Evolutionary conservation across 805 yeast species (phyloP).

Genomic region (Metschnikowia gelsemii): DNA sequence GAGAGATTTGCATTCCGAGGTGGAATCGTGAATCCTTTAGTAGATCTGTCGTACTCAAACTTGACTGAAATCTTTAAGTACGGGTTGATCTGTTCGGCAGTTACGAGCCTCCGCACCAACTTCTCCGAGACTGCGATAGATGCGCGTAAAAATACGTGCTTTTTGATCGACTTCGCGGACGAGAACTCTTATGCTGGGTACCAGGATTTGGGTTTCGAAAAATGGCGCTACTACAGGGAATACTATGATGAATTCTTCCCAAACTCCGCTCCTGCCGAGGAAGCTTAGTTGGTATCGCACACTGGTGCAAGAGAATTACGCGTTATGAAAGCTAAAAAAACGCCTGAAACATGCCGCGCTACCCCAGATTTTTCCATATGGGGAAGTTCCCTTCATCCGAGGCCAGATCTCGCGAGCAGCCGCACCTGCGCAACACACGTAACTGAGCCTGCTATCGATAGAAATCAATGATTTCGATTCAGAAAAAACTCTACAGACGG

Average conservation of each 20-base stretch:
- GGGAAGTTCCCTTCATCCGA: constrained; percentile 16
- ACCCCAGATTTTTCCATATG: constrained; percentile 24
- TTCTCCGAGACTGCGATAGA: constrained; percentile 26
- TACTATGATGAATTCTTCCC: constrained; percentile 27
- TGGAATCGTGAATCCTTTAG: constrained; percentile 52
- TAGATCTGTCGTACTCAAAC: constrained; percentile 52
- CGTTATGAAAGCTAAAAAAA: background rate
- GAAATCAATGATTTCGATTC: no score
- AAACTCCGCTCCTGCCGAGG: background rate
- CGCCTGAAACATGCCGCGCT: constrained; percentile 13
- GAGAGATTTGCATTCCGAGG: constrained; percentile 34
- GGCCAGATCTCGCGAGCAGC: background rate
- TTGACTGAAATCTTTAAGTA: constrained; percentile 53
- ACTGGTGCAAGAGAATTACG: background rate
- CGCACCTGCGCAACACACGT: background rate
- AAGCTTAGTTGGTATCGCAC: background rate
- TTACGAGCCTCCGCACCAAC: constrained; percentile 23
- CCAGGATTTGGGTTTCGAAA: constrained; percentile 43
- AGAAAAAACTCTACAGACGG: no score
- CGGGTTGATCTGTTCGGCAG: constrained; percentile 53
- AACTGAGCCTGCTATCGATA: background rate
- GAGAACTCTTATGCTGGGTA: constrained; percentile 35
- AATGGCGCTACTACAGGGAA: constrained; percentile 40
- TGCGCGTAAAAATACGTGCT: constrained; percentile 31
- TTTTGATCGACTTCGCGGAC: constrained; percentile 38